These are phyloP conservation scores for Extremus antarcticus DNA, from an alignment of 495 filamentous ascomycete species.

Conservation along the genomic window DNA sequence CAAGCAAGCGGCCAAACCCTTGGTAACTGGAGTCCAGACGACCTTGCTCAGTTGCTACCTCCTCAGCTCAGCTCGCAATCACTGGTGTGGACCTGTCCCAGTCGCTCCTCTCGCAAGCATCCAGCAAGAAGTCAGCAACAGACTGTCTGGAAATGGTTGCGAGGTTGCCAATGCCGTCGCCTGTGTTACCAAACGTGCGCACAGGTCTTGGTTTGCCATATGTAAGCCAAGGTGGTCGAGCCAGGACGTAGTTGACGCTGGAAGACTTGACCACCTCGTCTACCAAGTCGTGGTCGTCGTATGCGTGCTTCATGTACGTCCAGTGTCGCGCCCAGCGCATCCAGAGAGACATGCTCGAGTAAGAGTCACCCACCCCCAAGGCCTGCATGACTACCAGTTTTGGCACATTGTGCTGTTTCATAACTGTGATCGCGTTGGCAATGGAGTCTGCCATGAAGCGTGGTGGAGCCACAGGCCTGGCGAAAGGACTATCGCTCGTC, in stretches of 20 bases:
- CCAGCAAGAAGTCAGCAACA: conserved; percentile 4
- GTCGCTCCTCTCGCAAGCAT: conserved; percentile 1
- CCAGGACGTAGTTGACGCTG: conserved; percentile 8
- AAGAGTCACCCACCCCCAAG: conserved; percentile 9
- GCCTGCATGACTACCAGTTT: conserved; percentile 15
- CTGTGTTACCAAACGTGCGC: conserved; percentile 1
- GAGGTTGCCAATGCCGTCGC: conserved; percentile 6
- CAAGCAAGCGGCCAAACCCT: too few relatives aligned
- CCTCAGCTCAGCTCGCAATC: conserved; percentile 7
- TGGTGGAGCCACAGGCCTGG: conserved; percentile 5
- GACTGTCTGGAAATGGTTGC: conserved; percentile 6
- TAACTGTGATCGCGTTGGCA: conserved; percentile 9
- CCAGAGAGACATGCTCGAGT: conserved; percentile 7
- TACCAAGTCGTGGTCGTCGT: conserved; percentile 14
- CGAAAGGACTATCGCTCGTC: conserved; percentile 3
- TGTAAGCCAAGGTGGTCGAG: conserved; percentile 7
- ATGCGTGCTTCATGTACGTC: conserved; percentile 13
- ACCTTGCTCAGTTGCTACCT: too few relatives aligned
- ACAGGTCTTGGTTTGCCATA: not conserved
- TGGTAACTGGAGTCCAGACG: too few relatives aligned
- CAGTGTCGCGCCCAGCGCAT: conserved; percentile 9
- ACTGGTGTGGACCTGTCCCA: conserved; percentile 9
- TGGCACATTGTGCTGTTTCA: conserved; percentile 1
- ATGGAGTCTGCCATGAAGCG: conserved; percentile 12
- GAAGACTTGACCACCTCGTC: conserved; percentile 8